Base-by-base conservation (phyloP, 139 green algal species). In the Tetradesmus lagerheimii region DNA sequence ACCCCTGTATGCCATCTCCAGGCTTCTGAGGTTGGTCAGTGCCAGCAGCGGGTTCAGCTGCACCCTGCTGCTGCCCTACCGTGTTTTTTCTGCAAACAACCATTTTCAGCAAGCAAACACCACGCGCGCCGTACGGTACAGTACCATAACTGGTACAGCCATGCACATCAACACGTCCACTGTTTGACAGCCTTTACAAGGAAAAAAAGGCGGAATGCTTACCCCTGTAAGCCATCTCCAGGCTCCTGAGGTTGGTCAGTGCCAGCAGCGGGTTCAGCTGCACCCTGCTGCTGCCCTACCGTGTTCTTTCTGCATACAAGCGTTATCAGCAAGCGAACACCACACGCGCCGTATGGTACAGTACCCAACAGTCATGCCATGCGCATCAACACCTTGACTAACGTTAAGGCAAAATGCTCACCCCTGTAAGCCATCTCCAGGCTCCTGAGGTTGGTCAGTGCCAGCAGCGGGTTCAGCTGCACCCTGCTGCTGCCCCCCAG, bases 1-100 rank as follows among this genome's bases (percentile, higher is more conserved):
- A 87, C 82, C 82, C 29, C 41, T 87, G 53, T 87, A 87, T 0
- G 66, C 57, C 31, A 87, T 31, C 18, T 87, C 82, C 18, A 87
- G 23, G 57, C 35, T 53, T 23, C 37, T 37, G 1, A 87, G 82
- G 11, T 31, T 45, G 29, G 82, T 87, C 47, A 87, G 82, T n/a
- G 43, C n/a, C 82, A 87, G 64, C 31, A 87, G 57, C 2, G 57
- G 57, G 35, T 87, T 53, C 82, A 87, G 82, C 23, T 37, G 39
- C 34, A 87, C 38, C 18, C 66, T 62, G 57, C 64, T 31, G 9
- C 53, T 74, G 20, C 38, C 43, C 8, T n/a, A n/a, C n/a, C n/a
- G n/a, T n/a, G n/a, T n/a, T n/a, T n/a, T n/a, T n/a, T n/a, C n/a
- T n/a, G n/a, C n/a, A n/a, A n/a, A n/a, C n/a, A n/a, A n/a, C n/a